Conservation (phyloP, 768 basidiomycete genomes). For the Lyophyllum shimeji region DNA sequence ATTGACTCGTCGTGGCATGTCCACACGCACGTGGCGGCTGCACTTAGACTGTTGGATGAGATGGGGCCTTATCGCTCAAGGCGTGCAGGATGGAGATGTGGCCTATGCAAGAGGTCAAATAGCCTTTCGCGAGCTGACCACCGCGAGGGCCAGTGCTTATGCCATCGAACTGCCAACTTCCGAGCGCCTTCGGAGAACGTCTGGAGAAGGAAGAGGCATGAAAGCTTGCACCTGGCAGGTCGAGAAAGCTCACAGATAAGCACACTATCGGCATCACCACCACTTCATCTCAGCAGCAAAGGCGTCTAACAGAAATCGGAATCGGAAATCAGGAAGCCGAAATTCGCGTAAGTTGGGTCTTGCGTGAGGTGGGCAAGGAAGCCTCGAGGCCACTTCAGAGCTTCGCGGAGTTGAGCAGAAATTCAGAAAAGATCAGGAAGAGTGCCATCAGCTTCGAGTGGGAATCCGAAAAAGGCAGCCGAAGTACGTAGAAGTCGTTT, state of each 20-base stretch:
- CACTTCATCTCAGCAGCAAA: not conserved
- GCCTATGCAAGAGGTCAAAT: slow-evolving; percentile 1
- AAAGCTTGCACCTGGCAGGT: no score
- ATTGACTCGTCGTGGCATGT: not conserved
- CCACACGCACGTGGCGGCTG: not conserved
- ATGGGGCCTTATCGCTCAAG: not conserved
- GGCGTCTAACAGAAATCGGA: not conserved
- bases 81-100: not conserved
- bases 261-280: not conserved
- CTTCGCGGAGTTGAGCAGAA: not conserved
- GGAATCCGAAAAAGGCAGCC: not conserved
- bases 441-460: not conserved
- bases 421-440: not conserved
- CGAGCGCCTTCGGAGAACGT: no score
- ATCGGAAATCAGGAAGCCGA: slow-evolving; percentile 2
- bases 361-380: not conserved
- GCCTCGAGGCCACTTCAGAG: not conserved
- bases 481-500: not conserved
- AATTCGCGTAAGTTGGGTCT: slow-evolving; percentile 7
- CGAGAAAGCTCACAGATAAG: not conserved
- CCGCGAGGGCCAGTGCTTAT: no score
- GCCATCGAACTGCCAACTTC: no score
- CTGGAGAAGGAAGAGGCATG: no score
- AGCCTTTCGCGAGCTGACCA: not conserved
- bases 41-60: not conserved